Conservation (phyloP, 2,329 filamentous ascomycete genomes). For the Mollisiaceae sp. region DNA sequence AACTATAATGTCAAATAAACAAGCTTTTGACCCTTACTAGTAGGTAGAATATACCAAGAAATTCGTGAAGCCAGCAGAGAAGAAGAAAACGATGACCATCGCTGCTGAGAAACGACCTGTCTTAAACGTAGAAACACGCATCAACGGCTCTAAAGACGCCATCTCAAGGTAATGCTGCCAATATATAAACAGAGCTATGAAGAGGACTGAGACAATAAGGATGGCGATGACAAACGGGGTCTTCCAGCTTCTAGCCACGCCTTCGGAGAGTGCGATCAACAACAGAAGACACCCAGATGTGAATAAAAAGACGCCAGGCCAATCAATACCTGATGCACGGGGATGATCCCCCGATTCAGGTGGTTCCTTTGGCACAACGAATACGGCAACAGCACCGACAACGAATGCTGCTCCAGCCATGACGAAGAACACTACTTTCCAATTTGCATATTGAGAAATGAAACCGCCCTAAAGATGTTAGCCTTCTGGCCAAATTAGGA, state of each 20-base stretch:
- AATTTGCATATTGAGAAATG: constrained; percentile 64
- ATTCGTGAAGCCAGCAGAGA: constrained; percentile 72
- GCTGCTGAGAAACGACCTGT: constrained; percentile 65
- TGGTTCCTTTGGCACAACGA: constrained; percentile 62
- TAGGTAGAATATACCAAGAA: constrained; percentile 72
- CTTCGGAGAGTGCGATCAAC: constrained; percentile 70
- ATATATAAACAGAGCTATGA: constrained; percentile 35
- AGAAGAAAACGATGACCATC: constrained; percentile 68
- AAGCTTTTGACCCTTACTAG: constrained; percentile 43
- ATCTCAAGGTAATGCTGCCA: constrained; percentile 56
- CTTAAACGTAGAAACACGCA: constrained; percentile 69
- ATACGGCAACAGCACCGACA: constrained; percentile 60
- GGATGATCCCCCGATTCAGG: constrained; percentile 22
- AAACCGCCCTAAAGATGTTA: constrained; percentile 54
- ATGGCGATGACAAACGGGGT: constrained; percentile 65
- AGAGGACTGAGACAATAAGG: constrained; percentile 60
- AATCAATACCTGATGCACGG: constrained; percentile 59
- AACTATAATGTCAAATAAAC: background rate
- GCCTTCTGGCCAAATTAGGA: constrained; percentile 41
- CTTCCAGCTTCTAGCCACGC: constrained; percentile 71
- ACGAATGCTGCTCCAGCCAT: constrained; percentile 63
- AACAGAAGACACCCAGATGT: constrained; percentile 66
- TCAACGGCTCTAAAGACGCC: constrained; percentile 59
- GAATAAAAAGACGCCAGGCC: constrained; percentile 67
- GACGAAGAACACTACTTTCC: constrained; percentile 72